Conservation (phyloP, 352 stramenopile species). For the Phytophthora aleatoria region DNA sequence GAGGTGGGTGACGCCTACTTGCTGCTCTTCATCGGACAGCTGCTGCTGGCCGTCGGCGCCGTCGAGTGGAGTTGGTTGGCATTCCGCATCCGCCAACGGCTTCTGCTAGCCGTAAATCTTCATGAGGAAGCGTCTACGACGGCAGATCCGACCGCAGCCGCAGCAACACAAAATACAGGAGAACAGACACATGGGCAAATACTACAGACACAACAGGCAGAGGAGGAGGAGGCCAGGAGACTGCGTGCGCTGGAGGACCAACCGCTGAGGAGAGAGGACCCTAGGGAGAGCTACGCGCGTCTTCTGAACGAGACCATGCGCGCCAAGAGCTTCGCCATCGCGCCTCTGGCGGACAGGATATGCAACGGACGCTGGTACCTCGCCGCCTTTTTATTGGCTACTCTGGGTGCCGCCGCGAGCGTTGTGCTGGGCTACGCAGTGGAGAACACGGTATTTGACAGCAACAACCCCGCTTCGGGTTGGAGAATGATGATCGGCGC, state of each 20-base stretch:
- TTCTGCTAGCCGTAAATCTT: constrained; percentile 43
- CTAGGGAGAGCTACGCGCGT: constrained; percentile 30
- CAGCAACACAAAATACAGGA: constrained; percentile 7
- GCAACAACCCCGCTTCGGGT: constrained; percentile 17
- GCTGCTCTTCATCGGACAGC: constrained; percentile 47
- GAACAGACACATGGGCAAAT: constrained; percentile 1
- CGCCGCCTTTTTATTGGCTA: constrained; percentile 31
- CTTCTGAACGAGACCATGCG: constrained; percentile 32
- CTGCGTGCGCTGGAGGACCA: constrained; percentile 27
- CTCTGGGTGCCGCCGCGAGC: constrained; percentile 19
- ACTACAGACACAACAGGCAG: constrained; percentile 11
- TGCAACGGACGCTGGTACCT: constrained; percentile 38
- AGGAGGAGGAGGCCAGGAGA: constrained; percentile 15
- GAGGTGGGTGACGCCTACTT: constrained; percentile 44
- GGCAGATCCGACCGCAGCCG: not conserved
- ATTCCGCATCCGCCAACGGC: constrained; percentile 50
- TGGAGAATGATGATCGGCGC: constrained; percentile 47
- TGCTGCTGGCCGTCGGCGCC: constrained; percentile 41
- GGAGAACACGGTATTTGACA: constrained; percentile 32
- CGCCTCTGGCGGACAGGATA: constrained; percentile 27
- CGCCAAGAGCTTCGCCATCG: constrained; percentile 39
- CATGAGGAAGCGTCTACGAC: constrained; percentile 6
- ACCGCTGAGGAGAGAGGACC: constrained; percentile 28
- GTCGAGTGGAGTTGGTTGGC: constrained; percentile 60
- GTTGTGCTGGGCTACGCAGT: constrained; percentile 34